Evolutionary conservation across 192 early-diverging fungal genomes (phyloP).

Genomic region (Ambispora gerdemannii): DNA sequence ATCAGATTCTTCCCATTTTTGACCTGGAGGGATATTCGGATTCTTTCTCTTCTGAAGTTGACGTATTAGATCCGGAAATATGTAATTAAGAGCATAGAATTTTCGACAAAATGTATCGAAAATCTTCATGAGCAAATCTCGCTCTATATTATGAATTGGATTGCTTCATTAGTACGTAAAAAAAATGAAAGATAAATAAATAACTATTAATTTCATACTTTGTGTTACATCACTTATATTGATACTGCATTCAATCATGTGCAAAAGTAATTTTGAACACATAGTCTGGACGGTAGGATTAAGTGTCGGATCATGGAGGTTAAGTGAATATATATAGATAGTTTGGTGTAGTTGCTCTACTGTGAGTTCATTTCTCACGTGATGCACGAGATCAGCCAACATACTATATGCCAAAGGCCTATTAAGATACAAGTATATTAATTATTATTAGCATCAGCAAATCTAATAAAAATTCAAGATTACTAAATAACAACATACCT

Average conservation of each 20-base stretch:
- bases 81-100: constrained; percentile 64
- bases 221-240: constrained; percentile 50
- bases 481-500: constrained; percentile 42
- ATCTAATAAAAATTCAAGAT: constrained; percentile 1
- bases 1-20: constrained; percentile 47
- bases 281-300: constrained; percentile 93
- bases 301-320: constrained; percentile 89
- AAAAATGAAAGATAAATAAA: background rate
- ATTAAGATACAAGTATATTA: background rate
- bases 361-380: constrained; percentile 83
- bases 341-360: constrained; percentile 75
- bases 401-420: constrained; percentile 91
- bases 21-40: background rate
- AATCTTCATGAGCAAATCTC: constrained; percentile 74
- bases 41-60: constrained; percentile 55
- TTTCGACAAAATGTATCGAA: constrained; percentile 82
- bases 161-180: background rate
- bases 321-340: constrained; percentile 88
- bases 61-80: constrained; percentile 59
- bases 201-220: constrained; percentile 1
- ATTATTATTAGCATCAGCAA: background rate
- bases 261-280: constrained; percentile 91
- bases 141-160: constrained; percentile 39
- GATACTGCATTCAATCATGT: constrained; percentile 84
- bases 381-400: constrained; percentile 93